Conservation (phyloP, 2,329 filamentous ascomycete genomes). For the Pestalotiopsis sp. region DNA sequence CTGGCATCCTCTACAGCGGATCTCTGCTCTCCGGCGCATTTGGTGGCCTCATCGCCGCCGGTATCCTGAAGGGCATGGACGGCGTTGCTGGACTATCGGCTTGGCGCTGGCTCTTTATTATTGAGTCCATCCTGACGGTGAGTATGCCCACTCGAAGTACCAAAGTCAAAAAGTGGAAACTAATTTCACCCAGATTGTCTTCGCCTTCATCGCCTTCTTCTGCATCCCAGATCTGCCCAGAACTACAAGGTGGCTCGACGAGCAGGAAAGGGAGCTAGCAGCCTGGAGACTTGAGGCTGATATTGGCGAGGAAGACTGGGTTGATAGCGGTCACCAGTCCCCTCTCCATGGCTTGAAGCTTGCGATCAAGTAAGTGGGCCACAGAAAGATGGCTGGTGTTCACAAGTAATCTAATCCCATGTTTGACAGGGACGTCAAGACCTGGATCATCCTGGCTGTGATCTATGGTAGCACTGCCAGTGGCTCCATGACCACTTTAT, state of each 20-base stretch:
- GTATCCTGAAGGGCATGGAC: slow-evolving; percentile 59
- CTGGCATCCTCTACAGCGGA: slow-evolving; percentile 57
- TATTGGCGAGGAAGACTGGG: slow-evolving; percentile 11
- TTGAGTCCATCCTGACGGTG: slow-evolving; percentile 4
- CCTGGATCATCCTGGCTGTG: slow-evolving; percentile 7
- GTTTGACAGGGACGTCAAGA: slow-evolving; percentile 7
- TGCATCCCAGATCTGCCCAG: slow-evolving; percentile 6
- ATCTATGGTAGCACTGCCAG: slow-evolving; percentile 8
- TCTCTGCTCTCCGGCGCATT: slow-evolving; percentile 62
- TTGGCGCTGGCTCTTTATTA: slow-evolving; percentile 46
- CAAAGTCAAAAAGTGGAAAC: background rate
- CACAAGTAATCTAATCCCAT: background rate
- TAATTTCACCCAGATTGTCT: background rate
- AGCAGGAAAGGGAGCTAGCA: slow-evolving; percentile 2
- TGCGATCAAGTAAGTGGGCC: background rate
- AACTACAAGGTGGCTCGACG: slow-evolving; percentile 4
- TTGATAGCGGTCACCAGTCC: slow-evolving; percentile 7
- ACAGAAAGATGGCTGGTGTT: background rate
- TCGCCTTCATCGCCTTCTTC: slow-evolving; percentile 7
- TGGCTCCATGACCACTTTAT: slow-evolving; percentile 3
- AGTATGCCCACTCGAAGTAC: background rate
- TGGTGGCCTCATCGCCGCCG: slow-evolving; percentile 52
- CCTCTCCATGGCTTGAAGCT: slow-evolving; percentile 7
- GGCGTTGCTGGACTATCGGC: slow-evolving; percentile 49
- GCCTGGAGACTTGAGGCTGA: slow-evolving; percentile 4